Base-by-base conservation (phyloP, 176 grass and related monocot genomes). In the Oryza glaberrima region DNA sequence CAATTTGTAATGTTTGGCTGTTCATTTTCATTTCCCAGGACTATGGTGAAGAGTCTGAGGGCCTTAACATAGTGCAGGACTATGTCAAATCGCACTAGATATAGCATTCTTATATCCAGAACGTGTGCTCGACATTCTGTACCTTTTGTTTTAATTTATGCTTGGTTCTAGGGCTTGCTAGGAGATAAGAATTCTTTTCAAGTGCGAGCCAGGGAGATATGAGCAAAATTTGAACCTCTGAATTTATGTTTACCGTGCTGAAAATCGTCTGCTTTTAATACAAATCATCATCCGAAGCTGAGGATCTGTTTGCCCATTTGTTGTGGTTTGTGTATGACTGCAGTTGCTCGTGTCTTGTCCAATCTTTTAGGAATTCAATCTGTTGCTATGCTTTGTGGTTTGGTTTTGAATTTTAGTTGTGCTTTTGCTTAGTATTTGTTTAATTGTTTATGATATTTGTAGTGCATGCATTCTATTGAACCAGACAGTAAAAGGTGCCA, bases 1-100 rank as follows among this genome's bases (percentile, higher is more conserved):
- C 25, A 15, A 35, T 44, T 51, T 25, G 2, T 45, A 20, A 73
- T 73, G 22, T 49, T 73, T 13, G 44, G 44, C 5, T 85, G 8
- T 76, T 65, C 20, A 70, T 16, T 75, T 86, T 69, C 8, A 28
- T 52, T 73, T 69, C 49, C 46, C 64, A 92, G 79, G 83, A 92
- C 86, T 89, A 89, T 11, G 83, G 87, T 48, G 87, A 86, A 51
- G 83, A 92, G 72, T 92, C 79, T 5, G 83, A 89, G 83, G 90
- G 83, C 6, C 82, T 92, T 43, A 64, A 86, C 78, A 92, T 92
- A 70, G 90, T 89, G 71, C 78, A 86, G 70, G 78, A 92, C 69
- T 86, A 89, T 46, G 83, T 84, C 28, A 86, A 89, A 36, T 77
- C 83, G 2, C 86, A 88, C 46, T 86, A 48, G 84, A 46, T 20